Base-by-base conservation (phyloP, 2,329 filamentous ascomycete genomes). In the Plenodomus lindquistii region DNA sequence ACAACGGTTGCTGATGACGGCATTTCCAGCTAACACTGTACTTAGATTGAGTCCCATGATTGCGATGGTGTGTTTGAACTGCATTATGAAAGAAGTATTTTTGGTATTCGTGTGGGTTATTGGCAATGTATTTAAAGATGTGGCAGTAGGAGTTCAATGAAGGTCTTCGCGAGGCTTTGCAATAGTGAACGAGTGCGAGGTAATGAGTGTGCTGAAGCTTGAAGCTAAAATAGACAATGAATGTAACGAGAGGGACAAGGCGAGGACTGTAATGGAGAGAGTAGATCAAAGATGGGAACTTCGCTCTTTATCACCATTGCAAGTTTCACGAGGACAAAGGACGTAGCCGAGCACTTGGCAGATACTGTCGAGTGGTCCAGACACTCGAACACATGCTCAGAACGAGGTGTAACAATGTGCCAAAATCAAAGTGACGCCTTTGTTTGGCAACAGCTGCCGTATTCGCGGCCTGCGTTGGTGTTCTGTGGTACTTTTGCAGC, bases 1-100 rank as follows among this genome's bases (percentile, higher is more conserved):
- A 43, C 63, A 66, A 41, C 52, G 57, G 50, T 66, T 66, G 48
- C 48, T 51, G 42, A 66, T 40, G 39, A 64, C 46, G 34, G 57
- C 59, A 22, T 63, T 64, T 31, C 63, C 59, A 21, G 62, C 60
- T 18, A 49, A 31, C 29, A 50, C 52, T 37, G 62, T 48, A 34
- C 52, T 47, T 19, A 53, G 55, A 51, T 63, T 55, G 42, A 60
- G 37, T 19, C 55, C 57, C 27, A 49, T 36, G 38, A 50, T 34
- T 44, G 61, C 39, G n/a, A 61, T 20, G 35, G 54, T 40, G 31
- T 40, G 38, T 42, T 59, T 65, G 46, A 55, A 46, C 36, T 61
- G 46, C 60, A 65, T 63, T 13, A 10, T 57, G 17, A 36, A 36
- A 6, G 37, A 15, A 15, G 22, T 5, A 11, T 5, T 24, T 11